Evolutionary conservation across 345 rosid species (phyloP), one percentile per base, ranked within the genome.

Genomic region (Heritiera littoralis): DNA sequence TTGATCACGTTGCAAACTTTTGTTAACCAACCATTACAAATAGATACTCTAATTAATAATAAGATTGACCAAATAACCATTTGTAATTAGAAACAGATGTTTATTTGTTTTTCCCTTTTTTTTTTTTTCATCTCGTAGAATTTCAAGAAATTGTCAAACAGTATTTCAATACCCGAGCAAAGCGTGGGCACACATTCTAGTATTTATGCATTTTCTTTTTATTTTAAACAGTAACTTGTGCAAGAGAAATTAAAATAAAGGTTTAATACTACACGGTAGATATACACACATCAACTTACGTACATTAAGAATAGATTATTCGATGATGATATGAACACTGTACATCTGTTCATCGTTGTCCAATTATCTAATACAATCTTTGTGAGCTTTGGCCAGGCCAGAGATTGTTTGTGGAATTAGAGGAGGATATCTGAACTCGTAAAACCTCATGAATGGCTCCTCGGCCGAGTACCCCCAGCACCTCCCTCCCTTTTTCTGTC

Each of bases 391-490:
- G 84, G 63, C 45, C 60, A 77, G 80, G 67, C 86, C 86, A 88
- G 56, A 88, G 83, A 3, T 83, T 69, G 54, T 72, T 23, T 20
- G 78, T 72, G 41, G 83, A 78, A 79, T 78, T 82, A 30, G 84
- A 70, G 3, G 82, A 71, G 17, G 87, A 87, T 79, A 91, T 86
- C 82, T 89, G 90, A 73, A 94, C 86, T 1, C 89, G 88, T 28
- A 91, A 75, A 61, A 94, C 90, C 83, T 91, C 93, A 13, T 89
- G 89, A 85, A 91, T 82, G 66, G 92, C 92, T 76, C 93, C 93
- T 14, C 92, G 89, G 9, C 71, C 79, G 64, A 94, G 89, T 60
- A 92, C 91, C 32, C 84, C 80, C 8, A 91, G 85, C 40, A 88
- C 92, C 59, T 83, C 85, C 3, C 74, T 85, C 45, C 86, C 92